Evolutionary conservation across 495 filamentous ascomycete genomes (phyloP).

Genomic region (Articulospora tetracladia): DNA sequence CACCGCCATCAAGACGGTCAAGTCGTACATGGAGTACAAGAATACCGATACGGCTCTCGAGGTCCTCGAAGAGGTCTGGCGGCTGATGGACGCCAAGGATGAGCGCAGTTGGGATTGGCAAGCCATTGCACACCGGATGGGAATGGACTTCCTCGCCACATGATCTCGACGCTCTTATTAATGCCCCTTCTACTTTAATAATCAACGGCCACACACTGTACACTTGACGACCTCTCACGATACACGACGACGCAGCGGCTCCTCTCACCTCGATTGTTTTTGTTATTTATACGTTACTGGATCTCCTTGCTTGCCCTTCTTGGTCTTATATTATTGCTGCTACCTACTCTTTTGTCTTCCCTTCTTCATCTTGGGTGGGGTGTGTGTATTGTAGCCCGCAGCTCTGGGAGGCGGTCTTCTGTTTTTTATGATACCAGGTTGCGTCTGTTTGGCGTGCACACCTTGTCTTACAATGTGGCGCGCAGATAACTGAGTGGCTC

Average conservation of each 20-base stretch:
- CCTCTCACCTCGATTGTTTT: neutral
- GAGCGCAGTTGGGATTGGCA: constrained; percentile 91
- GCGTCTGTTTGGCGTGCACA: neutral
- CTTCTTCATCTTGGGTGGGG: neutral
- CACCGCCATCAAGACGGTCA: constrained; percentile 62
- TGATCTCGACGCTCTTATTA: constrained; percentile 31
- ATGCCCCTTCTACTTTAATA: neutral
- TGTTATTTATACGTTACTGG: neutral
- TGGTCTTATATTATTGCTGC: neutral
- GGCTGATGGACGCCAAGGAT: constrained; percentile 70
- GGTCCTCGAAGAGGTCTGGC: constrained; percentile 79
- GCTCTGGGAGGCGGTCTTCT: neutral
- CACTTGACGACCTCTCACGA: neutral
- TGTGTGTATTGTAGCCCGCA: neutral
- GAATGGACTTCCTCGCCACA: constrained; percentile 78
- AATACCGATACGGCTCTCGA: constrained; percentile 74
- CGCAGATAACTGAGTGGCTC: neutral
- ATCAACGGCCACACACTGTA: neutral
- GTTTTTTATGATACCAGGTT: constrained; percentile 8
- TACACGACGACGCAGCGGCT: neutral
- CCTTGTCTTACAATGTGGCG: too few relatives aligned
- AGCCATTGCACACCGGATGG: constrained; percentile 68
- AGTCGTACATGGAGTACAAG: constrained; percentile 73
- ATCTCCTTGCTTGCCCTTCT: neutral
- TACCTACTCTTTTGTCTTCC: neutral